Conservation (phyloP, 192 early-diverging fungal genomes). For the Coemansia sp. region DNA sequence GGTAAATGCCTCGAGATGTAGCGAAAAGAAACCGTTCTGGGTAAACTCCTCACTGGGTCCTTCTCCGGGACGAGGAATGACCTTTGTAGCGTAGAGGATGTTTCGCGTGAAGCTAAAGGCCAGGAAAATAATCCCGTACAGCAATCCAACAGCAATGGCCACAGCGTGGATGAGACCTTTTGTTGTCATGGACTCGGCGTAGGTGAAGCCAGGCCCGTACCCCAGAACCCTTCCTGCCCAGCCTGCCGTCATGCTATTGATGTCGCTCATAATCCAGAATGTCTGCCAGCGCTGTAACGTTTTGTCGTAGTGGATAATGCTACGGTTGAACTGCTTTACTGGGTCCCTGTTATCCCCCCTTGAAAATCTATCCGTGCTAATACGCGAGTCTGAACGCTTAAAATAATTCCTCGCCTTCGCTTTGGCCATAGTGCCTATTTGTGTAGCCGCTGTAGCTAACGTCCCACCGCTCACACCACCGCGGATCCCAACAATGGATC, state of each 20-base stretch:
- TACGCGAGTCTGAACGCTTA: background rate
- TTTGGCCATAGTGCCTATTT: constrained; percentile 22
- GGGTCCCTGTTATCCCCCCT: background rate
- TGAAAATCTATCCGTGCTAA: no score
- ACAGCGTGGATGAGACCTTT: constrained; percentile 52
- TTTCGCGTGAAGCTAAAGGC: constrained; percentile 53
- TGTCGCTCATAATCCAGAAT: constrained; percentile 48
- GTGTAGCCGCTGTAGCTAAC: constrained; percentile 39
- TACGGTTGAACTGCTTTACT: constrained; percentile 16
- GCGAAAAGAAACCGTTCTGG: constrained; percentile 52
- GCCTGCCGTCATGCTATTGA: constrained; percentile 26
- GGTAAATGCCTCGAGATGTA: constrained; percentile 36
- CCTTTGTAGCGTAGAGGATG: constrained; percentile 46
- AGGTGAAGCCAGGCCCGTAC: constrained; percentile 62
- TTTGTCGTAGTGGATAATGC: constrained; percentile 44
- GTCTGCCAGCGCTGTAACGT: constrained; percentile 51
- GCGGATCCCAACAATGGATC: constrained; percentile 54
- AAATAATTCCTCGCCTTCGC: background rate
- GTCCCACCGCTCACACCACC: constrained; percentile 73
- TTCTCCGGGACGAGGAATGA: constrained; percentile 66
- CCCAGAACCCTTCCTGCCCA: constrained; percentile 30
- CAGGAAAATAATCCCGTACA: constrained; percentile 30
- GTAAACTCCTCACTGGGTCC: constrained; percentile 67
- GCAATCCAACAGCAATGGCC: constrained; percentile 40
- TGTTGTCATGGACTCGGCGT: constrained; percentile 62